Evolutionary conservation across 2,329 filamentous ascomycete species (phyloP).

Genomic region (Podosphaera aphanis): DNA sequence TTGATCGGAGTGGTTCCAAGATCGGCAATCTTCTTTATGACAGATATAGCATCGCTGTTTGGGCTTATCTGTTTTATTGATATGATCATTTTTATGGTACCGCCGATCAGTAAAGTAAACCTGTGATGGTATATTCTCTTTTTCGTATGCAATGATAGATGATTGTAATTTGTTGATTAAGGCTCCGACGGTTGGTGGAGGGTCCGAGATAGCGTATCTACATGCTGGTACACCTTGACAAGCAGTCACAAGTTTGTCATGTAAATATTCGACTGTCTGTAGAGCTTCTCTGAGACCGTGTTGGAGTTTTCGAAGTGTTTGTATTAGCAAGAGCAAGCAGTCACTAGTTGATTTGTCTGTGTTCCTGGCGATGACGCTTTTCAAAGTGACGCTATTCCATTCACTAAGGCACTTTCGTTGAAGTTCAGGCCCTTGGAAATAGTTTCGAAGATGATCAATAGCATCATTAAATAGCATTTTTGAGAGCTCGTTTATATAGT

Average conservation of each 20-base stretch:
- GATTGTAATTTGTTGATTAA: slow-evolving; percentile 1
- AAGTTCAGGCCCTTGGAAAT: slow-evolving; percentile 1
- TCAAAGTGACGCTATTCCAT: slow-evolving; percentile 1
- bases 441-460: background rate
- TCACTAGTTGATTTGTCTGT: background rate
- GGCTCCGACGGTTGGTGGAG: background rate
- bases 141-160: slow-evolving; percentile 1
- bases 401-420: background rate
- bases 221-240: slow-evolving; percentile 1
- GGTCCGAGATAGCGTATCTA: slow-evolving; percentile 1
- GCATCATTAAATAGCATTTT: background rate
- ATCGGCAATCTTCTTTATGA: background rate
- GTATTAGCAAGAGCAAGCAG: background rate
- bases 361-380: background rate
- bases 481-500: background rate
- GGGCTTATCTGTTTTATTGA: background rate
- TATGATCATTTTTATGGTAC: background rate
- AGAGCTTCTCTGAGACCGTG: background rate
- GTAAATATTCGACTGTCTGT: background rate
- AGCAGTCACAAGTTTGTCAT: slow-evolving; percentile 2
- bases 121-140: background rate
- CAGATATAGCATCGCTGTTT: background rate
- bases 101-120: background rate
- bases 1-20: background rate
- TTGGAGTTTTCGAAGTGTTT: background rate